These are phyloP conservation scores for Beauveria sp. DNA, from an alignment of 2,329 filamentous ascomycete species.

Conservation along the genomic window DNA sequence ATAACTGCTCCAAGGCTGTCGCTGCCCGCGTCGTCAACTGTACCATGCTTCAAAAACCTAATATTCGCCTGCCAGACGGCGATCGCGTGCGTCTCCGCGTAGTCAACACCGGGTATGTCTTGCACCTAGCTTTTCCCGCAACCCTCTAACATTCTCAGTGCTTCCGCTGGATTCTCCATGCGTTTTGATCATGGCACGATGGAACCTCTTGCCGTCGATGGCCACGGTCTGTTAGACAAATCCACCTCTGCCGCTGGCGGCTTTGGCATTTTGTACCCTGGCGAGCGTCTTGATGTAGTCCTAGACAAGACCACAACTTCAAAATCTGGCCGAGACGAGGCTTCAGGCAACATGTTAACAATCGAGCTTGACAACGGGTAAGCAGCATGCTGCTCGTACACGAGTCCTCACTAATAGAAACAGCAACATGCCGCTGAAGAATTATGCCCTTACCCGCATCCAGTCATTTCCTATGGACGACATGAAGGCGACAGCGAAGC, in stretches of 20 bases:
- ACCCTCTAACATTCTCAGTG: background rate
- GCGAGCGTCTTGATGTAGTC: constrained; percentile 16
- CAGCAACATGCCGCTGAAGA: constrained; percentile 18
- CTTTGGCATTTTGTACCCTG: constrained; percentile 17
- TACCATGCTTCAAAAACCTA: constrained; percentile 8
- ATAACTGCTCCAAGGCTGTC: constrained; percentile 17
- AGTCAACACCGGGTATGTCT: constrained; percentile 16
- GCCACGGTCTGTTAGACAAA: constrained; percentile 9
- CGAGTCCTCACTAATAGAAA: background rate
- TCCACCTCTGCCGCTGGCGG: constrained; percentile 8
- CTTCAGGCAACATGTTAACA: background rate
- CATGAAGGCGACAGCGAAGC: background rate
- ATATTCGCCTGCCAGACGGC: constrained; percentile 8
- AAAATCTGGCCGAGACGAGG: background rate
- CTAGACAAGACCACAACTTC: background rate
- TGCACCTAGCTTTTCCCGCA: background rate
- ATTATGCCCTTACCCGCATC: constrained; percentile 15
- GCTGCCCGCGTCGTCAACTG: constrained; percentile 13
- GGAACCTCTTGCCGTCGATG: constrained; percentile 15
- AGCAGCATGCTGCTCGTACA: background rate
- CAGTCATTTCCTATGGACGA: constrained; percentile 14
- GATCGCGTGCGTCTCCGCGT: constrained; percentile 14
- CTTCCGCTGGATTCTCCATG: constrained; percentile 13
- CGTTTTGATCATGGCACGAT: constrained; percentile 11
- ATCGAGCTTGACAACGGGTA: constrained; percentile 10